Conservation (phyloP, 1,139 yeast genomes). For the Lodderomyces pseudojiufengensis region DNA sequence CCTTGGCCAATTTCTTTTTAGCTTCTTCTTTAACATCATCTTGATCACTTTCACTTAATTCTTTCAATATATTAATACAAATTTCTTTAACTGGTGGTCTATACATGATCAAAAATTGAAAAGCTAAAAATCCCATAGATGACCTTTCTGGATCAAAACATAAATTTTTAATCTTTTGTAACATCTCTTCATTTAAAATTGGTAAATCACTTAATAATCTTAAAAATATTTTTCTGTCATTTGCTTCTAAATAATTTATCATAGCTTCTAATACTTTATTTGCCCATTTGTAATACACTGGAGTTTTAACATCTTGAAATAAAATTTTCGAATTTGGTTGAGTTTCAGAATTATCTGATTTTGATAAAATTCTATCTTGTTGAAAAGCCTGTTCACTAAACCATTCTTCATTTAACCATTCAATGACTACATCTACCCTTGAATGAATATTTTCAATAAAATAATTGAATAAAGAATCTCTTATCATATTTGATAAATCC, state of each 20-base stretch:
- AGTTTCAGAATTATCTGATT: neutral
- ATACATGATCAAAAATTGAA: constrained; percentile 81
- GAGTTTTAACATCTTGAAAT: constrained; percentile 22
- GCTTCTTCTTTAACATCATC: constrained; percentile 57
- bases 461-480: constrained; percentile 69
- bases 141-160: constrained; percentile 85
- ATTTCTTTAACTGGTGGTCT: constrained; percentile 76
- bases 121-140: constrained; percentile 73
- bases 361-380: constrained; percentile 14
- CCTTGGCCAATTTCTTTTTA: constrained; percentile 47
- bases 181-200: constrained; percentile 56
- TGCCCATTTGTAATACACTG: constrained; percentile 65
- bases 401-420: constrained; percentile 98
- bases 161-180: constrained; percentile 63
- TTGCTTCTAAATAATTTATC: constrained; percentile 77
- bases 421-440: constrained; percentile 73
- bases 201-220: constrained; percentile 87
- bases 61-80: constrained; percentile 63
- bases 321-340: constrained; percentile 10
- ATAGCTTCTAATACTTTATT: constrained; percentile 70
- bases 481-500: constrained; percentile 55
- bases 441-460: constrained; percentile 71
- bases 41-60: constrained; percentile 48
- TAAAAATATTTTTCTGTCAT: constrained; percentile 75
- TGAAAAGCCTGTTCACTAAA: constrained; percentile 58